phyloP scores from a whole-genome alignment of 1,284 basidiomycete species.

The Cutaneotrichosporon sp. region DNA sequence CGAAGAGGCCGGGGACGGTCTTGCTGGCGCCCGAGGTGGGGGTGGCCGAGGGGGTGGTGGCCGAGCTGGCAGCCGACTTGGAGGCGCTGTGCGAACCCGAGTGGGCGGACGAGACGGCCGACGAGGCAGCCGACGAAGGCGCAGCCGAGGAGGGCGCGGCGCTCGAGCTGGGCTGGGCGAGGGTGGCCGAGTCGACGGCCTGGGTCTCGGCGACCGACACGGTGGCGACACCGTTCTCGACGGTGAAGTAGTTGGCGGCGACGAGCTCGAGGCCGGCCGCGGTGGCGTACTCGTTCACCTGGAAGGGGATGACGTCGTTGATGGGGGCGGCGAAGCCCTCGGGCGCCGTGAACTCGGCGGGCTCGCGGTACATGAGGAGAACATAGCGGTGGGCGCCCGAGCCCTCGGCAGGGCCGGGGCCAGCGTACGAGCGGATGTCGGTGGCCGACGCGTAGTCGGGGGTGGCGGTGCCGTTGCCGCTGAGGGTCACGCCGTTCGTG shows the following conservation, averaged over 20 bases:
- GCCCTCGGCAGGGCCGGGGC: constrained; percentile 67
- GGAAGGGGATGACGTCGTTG: constrained; percentile 62
- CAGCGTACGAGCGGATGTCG: constrained; percentile 64
- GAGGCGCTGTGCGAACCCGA: constrained; percentile 11
- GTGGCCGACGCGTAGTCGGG: constrained; percentile 13
- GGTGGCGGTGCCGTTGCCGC: constrained; percentile 9
- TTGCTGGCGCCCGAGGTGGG: constrained; percentile 15
- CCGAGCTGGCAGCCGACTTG: constrained; percentile 7
- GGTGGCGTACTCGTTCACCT: constrained; percentile 53
- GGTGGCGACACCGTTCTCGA: constrained; percentile 67
- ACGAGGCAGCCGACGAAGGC: too few relatives aligned
- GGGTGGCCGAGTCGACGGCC: constrained; percentile 12
- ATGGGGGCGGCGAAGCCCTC: constrained; percentile 61
- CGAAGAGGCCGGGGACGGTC: constrained; percentile 19
- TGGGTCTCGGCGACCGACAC: constrained; percentile 30
- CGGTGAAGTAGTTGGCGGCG: constrained; percentile 69
- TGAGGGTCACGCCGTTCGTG: constrained; percentile 63
- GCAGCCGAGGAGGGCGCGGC: constrained; percentile 22
- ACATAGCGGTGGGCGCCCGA: constrained; percentile 68
- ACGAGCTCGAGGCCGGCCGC: constrained; percentile 47
- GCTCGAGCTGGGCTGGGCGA: constrained; percentile 37
- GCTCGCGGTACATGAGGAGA: constrained; percentile 17
- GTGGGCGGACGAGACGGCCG: constrained; percentile 21
- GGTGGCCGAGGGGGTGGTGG: constrained; percentile 12
- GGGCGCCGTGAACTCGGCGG: constrained; percentile 63